A percentile compares a stretch with the other conserved stretches of the same genome.
Conservation (phyloP, 2,329 filamentous ascomycete genomes). For the Amauroascus niger region DNA sequence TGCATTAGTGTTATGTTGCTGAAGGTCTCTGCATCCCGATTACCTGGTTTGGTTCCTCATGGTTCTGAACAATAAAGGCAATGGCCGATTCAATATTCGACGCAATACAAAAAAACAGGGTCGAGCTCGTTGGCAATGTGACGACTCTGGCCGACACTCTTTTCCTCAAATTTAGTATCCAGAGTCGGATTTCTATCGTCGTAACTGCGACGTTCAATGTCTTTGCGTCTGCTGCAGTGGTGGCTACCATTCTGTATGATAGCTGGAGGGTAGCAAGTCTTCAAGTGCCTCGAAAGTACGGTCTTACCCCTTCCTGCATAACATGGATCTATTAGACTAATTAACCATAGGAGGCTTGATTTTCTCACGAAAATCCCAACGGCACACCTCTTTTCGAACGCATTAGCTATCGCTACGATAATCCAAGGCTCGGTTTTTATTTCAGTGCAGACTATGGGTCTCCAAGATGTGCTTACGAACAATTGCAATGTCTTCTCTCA, state of each 20-base stretch:
- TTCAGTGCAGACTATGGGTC: conserved; percentile 16
- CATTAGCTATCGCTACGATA: conserved; percentile 16
- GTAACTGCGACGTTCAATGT: conserved; percentile 18
- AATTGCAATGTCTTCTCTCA: conserved; percentile 17
- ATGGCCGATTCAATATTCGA: conserved; percentile 2
- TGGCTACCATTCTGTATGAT: conserved; percentile 16
- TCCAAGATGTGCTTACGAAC: conserved; percentile 11
- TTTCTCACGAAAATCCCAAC: conserved; percentile 16
- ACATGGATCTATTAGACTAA: not conserved
- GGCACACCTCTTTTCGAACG: conserved; percentile 17
- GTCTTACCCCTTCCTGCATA: too few relatives aligned
- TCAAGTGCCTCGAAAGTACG: conserved; percentile 10
- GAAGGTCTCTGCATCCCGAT: not conserved
- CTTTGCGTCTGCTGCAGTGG: conserved; percentile 14
- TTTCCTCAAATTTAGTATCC: conserved; percentile 13
- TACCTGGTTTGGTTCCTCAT: not conserved
- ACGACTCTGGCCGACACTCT: conserved; percentile 7
- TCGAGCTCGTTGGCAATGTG: conserved; percentile 1
- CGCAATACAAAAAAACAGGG: not conserved
- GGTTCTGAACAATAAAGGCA: not conserved
- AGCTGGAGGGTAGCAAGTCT: conserved; percentile 12
- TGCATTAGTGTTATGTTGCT: not conserved
- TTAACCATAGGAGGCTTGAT: conserved; percentile 7
- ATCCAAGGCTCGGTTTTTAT: conserved; percentile 18
- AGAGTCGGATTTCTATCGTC: conserved; percentile 16